These are phyloP conservation scores for Trichoderma afroharzianum DNA, from an alignment of 2,329 filamentous ascomycete species.

Conservation along the genomic window DNA sequence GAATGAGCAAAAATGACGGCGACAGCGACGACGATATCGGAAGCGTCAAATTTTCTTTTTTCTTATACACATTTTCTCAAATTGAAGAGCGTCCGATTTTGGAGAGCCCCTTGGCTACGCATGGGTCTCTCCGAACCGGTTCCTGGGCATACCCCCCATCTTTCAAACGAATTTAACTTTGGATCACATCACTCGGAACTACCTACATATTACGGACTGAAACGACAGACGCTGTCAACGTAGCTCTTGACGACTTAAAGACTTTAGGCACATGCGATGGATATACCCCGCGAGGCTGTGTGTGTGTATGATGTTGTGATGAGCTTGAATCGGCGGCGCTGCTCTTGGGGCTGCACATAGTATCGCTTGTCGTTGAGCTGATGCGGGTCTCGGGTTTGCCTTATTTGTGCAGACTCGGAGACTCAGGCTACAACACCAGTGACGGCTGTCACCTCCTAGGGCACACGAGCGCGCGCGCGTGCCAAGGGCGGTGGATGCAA, in stretches of 20 bases:
- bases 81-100: constrained; percentile 23
- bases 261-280: constrained; percentile 40
- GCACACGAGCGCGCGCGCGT: constrained; percentile 7
- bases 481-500: constrained; percentile 34
- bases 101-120: constrained; percentile 30
- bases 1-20: constrained; percentile 13
- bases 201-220: constrained; percentile 32
- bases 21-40: constrained; percentile 6
- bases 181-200: constrained; percentile 34
- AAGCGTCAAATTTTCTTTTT: constrained; percentile 20
- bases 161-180: constrained; percentile 27
- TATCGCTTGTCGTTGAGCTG: neutral
- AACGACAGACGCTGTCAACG: constrained; percentile 32
- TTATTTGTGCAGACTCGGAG: neutral
- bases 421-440: neutral
- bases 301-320: constrained; percentile 32
- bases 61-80: constrained; percentile 19
- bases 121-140: constrained; percentile 25
- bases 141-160: constrained; percentile 29
- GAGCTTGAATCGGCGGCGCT: constrained; percentile 31
- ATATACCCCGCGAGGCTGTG: constrained; percentile 40
- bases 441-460: constrained; percentile 1
- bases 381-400: neutral
- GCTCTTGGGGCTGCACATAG: constrained; percentile 14
- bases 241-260: constrained; percentile 36